These are phyloP conservation scores for Saturnispora dispora DNA, from an alignment of 805 yeast genomes.

Conservation along the genomic window DNA sequence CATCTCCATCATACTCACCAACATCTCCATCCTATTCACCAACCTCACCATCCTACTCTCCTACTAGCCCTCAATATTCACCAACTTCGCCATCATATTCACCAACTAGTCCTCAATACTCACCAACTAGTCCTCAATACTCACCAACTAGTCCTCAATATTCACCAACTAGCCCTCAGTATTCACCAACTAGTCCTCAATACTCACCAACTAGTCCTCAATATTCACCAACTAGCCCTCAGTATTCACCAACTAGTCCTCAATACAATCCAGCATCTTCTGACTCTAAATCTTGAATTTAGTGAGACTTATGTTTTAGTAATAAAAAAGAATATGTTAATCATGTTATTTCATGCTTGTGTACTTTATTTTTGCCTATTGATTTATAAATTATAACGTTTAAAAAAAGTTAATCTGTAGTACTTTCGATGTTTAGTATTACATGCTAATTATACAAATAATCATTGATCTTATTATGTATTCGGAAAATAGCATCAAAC, in stretches of 20 bases:
- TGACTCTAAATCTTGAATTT: slow-evolving; percentile 33
- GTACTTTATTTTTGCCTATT: slow-evolving; percentile 9
- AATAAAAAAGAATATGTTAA: slow-evolving; percentile 1
- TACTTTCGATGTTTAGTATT: too few species aligned
- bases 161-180: slow-evolving; percentile 55
- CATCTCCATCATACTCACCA: slow-evolving; percentile 64
- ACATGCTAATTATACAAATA: too few species aligned
- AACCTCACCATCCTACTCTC: slow-evolving; percentile 59
- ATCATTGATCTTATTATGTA: too few species aligned
- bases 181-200: slow-evolving; percentile 68
- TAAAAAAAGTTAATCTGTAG: background rate
- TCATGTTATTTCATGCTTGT: slow-evolving; percentile 1
- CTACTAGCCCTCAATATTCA: slow-evolving; percentile 70
- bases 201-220: slow-evolving; percentile 66
- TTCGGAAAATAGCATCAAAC: too few species aligned
- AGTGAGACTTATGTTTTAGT: background rate
- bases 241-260: slow-evolving; percentile 66
- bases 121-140: slow-evolving; percentile 53
- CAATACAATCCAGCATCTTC: slow-evolving; percentile 61
- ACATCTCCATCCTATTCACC: slow-evolving; percentile 77
- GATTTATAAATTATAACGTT: slow-evolving; percentile 7
- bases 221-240: slow-evolving; percentile 68
- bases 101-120: slow-evolving; percentile 65
- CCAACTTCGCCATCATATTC: slow-evolving; percentile 82
- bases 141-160: slow-evolving; percentile 47